A percentile compares a stretch with the other conserved stretches of the same genome.
These are phyloP conservation scores for Nicotiana otophora DNA, from an alignment of 257 asterid species.

Conservation along the genomic window DNA sequence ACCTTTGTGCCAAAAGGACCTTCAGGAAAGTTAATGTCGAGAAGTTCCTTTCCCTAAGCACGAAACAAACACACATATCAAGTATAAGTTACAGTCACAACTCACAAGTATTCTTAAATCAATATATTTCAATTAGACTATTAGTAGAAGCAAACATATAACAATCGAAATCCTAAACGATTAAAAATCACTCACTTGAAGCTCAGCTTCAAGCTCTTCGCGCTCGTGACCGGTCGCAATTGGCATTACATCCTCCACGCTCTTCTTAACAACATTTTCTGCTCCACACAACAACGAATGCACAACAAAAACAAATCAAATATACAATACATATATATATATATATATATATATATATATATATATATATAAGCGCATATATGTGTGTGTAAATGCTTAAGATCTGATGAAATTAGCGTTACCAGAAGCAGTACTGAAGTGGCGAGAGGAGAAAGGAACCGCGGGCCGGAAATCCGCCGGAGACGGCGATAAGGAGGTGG, in stretches of 20 bases:
- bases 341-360: not conserved
- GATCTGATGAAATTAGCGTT: conserved; percentile 25
- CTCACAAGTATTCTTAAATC: not conserved
- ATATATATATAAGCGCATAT: not conserved
- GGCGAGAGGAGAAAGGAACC: conserved; percentile 32
- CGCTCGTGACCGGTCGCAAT: conserved; percentile 98
- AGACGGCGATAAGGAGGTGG: conserved; percentile 17
- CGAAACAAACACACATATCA: not conserved
- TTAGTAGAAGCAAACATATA: not conserved
- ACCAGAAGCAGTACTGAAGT: conserved; percentile 62
- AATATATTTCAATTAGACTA: not conserved
- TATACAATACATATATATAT: not conserved
- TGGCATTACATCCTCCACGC: conserved; percentile 83
- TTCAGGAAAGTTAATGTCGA: conserved; percentile 53
- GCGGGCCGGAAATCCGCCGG: conserved; percentile 33
- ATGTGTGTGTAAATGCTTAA: not conserved
- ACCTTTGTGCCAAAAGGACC: conserved; percentile 99
- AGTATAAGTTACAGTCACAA: not conserved
- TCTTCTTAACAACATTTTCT: conserved; percentile 49
- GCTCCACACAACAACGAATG: not conserved
- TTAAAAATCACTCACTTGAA: conserved; percentile 44
- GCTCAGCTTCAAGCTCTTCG: conserved; percentile 88
- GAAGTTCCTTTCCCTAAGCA: conserved; percentile 57
- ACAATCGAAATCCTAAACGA: not conserved
- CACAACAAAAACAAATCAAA: not conserved